Percentiles rank a stretch among this genome's conserved stretches.
These are phyloP conservation scores for Peronospora belbahrii DNA, from an alignment of 352 stramenopile species.

Conservation along the genomic window DNA sequence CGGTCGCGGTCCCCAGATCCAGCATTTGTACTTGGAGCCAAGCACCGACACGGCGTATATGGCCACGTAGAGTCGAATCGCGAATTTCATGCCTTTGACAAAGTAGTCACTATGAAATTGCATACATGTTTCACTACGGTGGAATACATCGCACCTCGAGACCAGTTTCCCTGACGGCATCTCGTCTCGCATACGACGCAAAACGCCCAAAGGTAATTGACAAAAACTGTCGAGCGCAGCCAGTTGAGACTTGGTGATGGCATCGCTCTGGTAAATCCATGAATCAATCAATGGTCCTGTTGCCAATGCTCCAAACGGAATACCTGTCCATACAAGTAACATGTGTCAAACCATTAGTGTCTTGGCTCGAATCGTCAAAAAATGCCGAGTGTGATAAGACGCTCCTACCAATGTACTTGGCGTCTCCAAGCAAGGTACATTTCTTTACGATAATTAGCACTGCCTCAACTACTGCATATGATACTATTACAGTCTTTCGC, in stretches of 20 bases:
- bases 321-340: slow-evolving; percentile 22
- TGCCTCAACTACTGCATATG: slow-evolving; percentile 46
- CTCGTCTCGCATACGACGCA: slow-evolving; percentile 49
- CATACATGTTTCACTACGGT: slow-evolving; percentile 33
- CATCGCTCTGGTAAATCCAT: slow-evolving; percentile 51
- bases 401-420: slow-evolving; percentile 42
- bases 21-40: slow-evolving; percentile 50
- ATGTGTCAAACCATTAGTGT: background rate
- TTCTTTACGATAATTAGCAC: slow-evolving; percentile 29
- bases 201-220: slow-evolving; percentile 21
- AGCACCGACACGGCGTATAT: slow-evolving; percentile 54
- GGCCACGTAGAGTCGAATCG: slow-evolving; percentile 47
- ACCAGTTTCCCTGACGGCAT: slow-evolving; percentile 30
- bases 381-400: background rate
- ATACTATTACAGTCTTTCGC: slow-evolving; percentile 39
- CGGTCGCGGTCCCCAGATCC: slow-evolving; percentile 49
- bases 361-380: background rate
- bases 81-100: slow-evolving; percentile 28
- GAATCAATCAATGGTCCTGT: slow-evolving; percentile 48
- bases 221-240: slow-evolving; percentile 45
- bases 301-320: slow-evolving; percentile 30
- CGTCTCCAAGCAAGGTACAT: slow-evolving; percentile 23
- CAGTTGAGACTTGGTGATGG: slow-evolving; percentile 42
- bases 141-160: slow-evolving; percentile 59
- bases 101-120: slow-evolving; percentile 44